Evolutionary conservation across 2,329 filamentous ascomycete species (phyloP), one percentile per base, ranked within the genome.

Genomic region (Ophiostoma tasmaniense): DNA sequence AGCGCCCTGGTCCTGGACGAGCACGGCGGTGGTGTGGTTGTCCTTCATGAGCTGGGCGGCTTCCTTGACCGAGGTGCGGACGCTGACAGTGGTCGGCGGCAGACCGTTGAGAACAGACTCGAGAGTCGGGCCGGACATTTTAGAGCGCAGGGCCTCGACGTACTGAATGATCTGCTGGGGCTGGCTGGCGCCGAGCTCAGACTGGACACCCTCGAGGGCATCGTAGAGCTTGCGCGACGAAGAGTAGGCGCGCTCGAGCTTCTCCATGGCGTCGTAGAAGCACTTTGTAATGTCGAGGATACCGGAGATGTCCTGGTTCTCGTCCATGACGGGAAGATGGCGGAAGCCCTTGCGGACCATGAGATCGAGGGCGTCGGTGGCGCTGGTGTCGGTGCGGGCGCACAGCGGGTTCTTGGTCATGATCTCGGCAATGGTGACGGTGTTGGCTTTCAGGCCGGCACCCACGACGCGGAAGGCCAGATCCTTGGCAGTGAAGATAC

Each of bases 201-300:
- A 97, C 80, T 99, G 95, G 2, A 99, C 95, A 79, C 95, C 95
- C 80, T 99, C 95, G 70, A 99, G 82, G 42, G 95, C 95, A 82
- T 98, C 95, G 79, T 99, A 98, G 28, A 99, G 86, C 80, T 97
- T 97, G 74, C 95, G 89, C n/a, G 95, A 99, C 20, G 95, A 98
- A 73, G 92, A 93, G 79, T 99, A 99, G 66, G 95, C 95, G 67
- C 95, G 90, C 83, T 99, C 95, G 71, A 99, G 83, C 83, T 99
- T 99, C 83, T 99, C 95, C 95, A 99, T 99, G 61, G 95, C 95
- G 80, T 99, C 95, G 80, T 99, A 99, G 80, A 99, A 99, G 81
- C 95, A 99, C 81, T 98, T 99, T 69, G 95, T 99, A 75, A 99
- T 99, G 79, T 99, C 95, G 68, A 99, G 83, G 73, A 99, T 93